Evolutionary conservation across 2,329 filamentous ascomycete species (phyloP).

Genomic region (Fusarium devonianum): DNA sequence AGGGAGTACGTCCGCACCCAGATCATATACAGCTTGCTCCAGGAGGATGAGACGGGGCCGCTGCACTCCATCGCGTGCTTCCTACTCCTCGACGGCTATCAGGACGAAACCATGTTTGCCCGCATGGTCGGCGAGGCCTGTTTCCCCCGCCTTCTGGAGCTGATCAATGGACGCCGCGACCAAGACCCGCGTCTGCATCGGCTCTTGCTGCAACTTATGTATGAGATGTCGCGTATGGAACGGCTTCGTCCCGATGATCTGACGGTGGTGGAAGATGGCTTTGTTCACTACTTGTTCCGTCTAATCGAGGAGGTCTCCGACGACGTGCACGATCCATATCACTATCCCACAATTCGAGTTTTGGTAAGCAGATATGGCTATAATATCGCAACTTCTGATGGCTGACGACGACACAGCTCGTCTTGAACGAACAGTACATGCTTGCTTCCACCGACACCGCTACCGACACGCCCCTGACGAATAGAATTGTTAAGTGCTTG

Average conservation of each 20-base stretch:
- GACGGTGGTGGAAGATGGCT: slow-evolving; percentile 77
- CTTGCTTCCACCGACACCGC: slow-evolving; percentile 68
- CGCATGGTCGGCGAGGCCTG: slow-evolving; percentile 87
- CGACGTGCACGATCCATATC: slow-evolving; percentile 90
- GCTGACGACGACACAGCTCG: slow-evolving; percentile 65
- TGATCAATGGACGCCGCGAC: slow-evolving; percentile 73
- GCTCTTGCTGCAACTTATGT: slow-evolving; percentile 84
- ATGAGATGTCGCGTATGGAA: slow-evolving; percentile 96
- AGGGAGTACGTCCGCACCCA: slow-evolving; percentile 89
- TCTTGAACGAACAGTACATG: slow-evolving; percentile 99
- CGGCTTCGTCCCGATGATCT: slow-evolving; percentile 79
- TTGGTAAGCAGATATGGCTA: slow-evolving; percentile 65
- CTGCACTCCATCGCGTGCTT: slow-evolving; percentile 85
- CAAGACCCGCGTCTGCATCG: slow-evolving; percentile 77
- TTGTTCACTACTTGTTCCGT: slow-evolving; percentile 82
- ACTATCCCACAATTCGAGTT: slow-evolving; percentile 93
- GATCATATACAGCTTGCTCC: slow-evolving; percentile 87
- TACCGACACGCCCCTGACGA: slow-evolving; percentile 70
- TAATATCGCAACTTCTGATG: neutral
- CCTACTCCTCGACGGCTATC: slow-evolving; percentile 84
- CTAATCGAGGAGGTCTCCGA: slow-evolving; percentile 88
- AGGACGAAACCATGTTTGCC: slow-evolving; percentile 79
- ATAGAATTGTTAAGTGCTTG: slow-evolving; percentile 90
- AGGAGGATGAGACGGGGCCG: slow-evolving; percentile 85
- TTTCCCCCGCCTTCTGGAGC: slow-evolving; percentile 82